Evolutionary conservation across 1,284 basidiomycete genomes (phyloP), one percentile per base, ranked within the genome.

Genomic region (Cryptococcus wingfieldii): DNA sequence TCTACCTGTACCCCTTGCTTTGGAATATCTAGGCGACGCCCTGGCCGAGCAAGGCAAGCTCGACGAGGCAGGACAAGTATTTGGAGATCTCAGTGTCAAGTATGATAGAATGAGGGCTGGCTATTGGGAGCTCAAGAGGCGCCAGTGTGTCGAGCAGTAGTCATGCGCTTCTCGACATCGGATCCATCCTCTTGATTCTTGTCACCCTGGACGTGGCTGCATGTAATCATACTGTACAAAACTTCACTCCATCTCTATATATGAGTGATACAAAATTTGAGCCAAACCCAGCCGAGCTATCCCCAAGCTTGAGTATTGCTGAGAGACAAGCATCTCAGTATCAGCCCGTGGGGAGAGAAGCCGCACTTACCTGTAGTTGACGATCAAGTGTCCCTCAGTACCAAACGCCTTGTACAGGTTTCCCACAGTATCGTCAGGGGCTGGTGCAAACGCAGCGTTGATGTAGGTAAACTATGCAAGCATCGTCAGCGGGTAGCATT

Each of bases 391-490:
- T 0, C 89, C 89, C 66, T 94, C 92, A 0, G 93, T 95, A 4
- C 88, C 84, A 71, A 94, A 96, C 41, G 89, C 93, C 89, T 90
- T 90, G 81, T 66, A 79, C 37, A 80, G 63, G 71, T 94, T 97
- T 0, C 89, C 86, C 4, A 95, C 90, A 0, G 88, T 90, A 70
- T 95, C 92, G 72, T 96, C 92, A 0, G 90, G 91, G 1, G 92
- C 89, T 45, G 92, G 92, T 3, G 89, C 89, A 75, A 98, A 98
- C 0, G 95, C 90, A n/a, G 93, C 82, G 70, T 98, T 98, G 80
- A 98, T 97, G 74, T 98, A 98, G 5, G 93, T 90, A 78, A 96
- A 97, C 94, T 97, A 25, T 28, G 27, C 27, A 19, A 23, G 3
- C 27, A 2, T 16, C 13, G n/a, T 16, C 19, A 38, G 28, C 28